Base-by-base conservation (phyloP, 2,329 filamentous ascomycete genomes). In the Epichloe uncinata region DNA sequence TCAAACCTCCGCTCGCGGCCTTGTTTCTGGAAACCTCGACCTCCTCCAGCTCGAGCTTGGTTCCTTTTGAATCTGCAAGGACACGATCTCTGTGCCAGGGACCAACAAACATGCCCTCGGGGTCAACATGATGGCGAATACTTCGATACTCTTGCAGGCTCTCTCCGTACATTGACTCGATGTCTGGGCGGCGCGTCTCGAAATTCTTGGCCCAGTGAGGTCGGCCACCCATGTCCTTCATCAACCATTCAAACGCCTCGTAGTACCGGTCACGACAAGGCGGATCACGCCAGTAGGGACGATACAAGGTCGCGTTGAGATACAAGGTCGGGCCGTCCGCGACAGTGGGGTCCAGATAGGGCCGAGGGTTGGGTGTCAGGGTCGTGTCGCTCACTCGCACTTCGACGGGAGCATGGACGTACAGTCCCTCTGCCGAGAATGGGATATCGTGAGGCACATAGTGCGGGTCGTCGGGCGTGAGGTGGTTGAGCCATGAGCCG, bases 191-290 rank as follows among this genome's bases (percentile, higher is more conserved):
- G 4, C 77, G 73, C 8, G 75, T 74, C 44, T 73, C 71, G 65
- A 94, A 95, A 64, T 95, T 95, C 75, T 95, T 95, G 7, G 89
- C 89, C 87, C 89, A 95, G 67, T 95, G 89, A 16, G 89, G 89
- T 43, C 78, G 78, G 8, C 84, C 89, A 48, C 84, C 86, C 57
- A 94, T 72, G 42, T 94, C 85, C 52, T 80, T 82, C 89, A 95
- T 95, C 43, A 95, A 72, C 74, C 84, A 91, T 66, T 95, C 89
- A 56, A 95, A 95, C 1, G 84, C 89, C 66, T 90, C 76, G 65
- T 95, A 95, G 71, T 95, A 95, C 44, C 85, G 77, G 49, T 75
- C 73, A 48, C 73, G 77, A 60, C 85, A 90, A 0, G 87, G 85
- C 9, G 89, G 88, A 58, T 95, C 86, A 52, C 73, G 74, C 59